These are phyloP conservation scores for Cytospora paraplurivora DNA, from an alignment of 2,329 filamentous ascomycete genomes.

Conservation along the genomic window DNA sequence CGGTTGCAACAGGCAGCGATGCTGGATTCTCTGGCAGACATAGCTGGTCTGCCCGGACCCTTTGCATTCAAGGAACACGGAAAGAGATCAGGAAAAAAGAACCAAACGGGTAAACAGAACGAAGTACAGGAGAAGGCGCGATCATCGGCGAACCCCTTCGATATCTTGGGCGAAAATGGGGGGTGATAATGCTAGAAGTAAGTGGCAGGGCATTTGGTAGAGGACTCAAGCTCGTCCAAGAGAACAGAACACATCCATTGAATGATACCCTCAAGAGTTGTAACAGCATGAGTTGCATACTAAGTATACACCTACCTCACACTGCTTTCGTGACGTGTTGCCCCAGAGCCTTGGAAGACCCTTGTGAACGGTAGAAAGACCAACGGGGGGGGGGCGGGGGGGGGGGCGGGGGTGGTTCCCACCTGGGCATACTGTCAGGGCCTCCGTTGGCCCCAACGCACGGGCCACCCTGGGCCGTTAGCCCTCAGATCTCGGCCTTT, in stretches of 20 bases:
- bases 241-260: not conserved
- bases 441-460: no score
- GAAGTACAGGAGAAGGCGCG: not conserved
- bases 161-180: not conserved
- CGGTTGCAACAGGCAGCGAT: not conserved
- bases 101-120: not conserved
- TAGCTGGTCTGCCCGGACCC: not conserved
- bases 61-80: not conserved
- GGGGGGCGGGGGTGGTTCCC: no score
- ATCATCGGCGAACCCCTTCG: constrained; percentile 18
- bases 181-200: not conserved
- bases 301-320: no score
- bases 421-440: no score
- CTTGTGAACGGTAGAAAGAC: no score
- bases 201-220: not conserved
- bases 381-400: no score
- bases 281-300: no score
- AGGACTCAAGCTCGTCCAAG: not conserved
- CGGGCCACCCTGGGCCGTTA: no score
- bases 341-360: no score
- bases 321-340: no score
- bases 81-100: not conserved
- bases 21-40: constrained; percentile 3
- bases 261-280: no score
- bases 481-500: no score